Evolutionary conservation across 495 filamentous ascomycete species (phyloP).

Genomic region (Annulohypoxylon moriforme): DNA sequence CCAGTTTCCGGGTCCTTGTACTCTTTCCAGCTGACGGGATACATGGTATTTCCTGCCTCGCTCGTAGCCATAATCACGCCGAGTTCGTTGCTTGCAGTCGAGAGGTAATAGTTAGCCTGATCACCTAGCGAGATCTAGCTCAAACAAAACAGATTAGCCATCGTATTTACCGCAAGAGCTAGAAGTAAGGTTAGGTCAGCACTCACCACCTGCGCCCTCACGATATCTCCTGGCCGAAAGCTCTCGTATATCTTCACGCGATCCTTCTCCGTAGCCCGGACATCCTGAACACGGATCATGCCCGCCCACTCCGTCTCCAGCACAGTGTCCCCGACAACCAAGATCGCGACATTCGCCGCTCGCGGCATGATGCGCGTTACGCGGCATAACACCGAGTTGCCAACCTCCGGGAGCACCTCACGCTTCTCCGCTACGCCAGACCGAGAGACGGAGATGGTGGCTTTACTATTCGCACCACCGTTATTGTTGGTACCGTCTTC

Average conservation of each 20-base stretch:
- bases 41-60: conserved; percentile 88
- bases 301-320: conserved; percentile 71
- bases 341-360: conserved; percentile 84
- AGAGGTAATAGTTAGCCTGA: conserved; percentile 92
- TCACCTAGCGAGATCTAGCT: conserved; percentile 85
- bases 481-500: not conserved
- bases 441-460: conserved; percentile 55
- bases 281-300: conserved; percentile 81
- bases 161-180: not conserved
- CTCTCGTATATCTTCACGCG: conserved; percentile 88
- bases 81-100: conserved; percentile 87
- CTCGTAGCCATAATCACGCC: conserved; percentile 95
- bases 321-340: conserved; percentile 75
- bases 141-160: not conserved
- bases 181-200: not conserved
- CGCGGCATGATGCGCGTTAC: conserved; percentile 85
- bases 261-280: conserved; percentile 95
- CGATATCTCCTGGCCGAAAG: conserved; percentile 93
- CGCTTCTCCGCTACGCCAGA: conserved; percentile 57
- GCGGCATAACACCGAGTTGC: conserved; percentile 80
- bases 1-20: conserved; percentile 88
- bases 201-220: conserved; percentile 84
- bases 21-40: conserved; percentile 93
- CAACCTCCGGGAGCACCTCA: conserved; percentile 83
- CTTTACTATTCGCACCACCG: conserved; percentile 39